Base-by-base conservation (phyloP, 108 stramenopile species). In the Cyclotella atomus region DNA sequence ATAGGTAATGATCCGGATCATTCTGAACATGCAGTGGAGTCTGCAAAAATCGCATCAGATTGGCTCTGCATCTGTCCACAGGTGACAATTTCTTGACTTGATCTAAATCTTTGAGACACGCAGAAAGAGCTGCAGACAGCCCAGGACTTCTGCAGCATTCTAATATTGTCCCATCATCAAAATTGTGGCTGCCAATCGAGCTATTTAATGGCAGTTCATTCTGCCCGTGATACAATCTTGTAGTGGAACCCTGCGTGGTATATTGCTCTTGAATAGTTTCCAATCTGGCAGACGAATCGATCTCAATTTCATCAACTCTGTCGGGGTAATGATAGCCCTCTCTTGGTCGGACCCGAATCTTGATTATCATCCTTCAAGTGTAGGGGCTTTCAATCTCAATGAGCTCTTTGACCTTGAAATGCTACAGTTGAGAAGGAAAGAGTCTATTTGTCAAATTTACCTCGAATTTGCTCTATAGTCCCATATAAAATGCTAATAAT, bases 141-240 rank as follows among this genome's bases (percentile, higher is more conserved):
- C 47, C 59, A 14, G 85, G 85, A 59, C 67, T 76, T 17, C 68
- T 49, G 23, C 85, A 86, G 35, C 74, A 83, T 60, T 86, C 85
- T 7, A 86, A 41, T 25, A 80, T 81, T 30, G 65, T 65, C 20
- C 70, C 71, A 55, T 81, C 75, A 28, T 81, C 66, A 36, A 86
- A 65, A 54, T 86, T 80, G 74, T 86, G 77, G 56, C 82, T 81
- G 12, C 74, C 85, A 6, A 86, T 54, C 3, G 85, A 86, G 34
- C 67, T 63, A 44, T 86, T 86, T 15, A 83, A 43, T 2, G 85
- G 79, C 6, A 86, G 63, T 50, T 86, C 85, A 23, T 64, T 41
- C 14, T 69, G 70, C 0, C 47, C 52, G 46, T 52, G 60, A 35
- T 79, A 79, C 24, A 79, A 66, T 17, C 71, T 53, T 14, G 78